These are phyloP conservation scores for Wickerhamiella sorbophila DNA, from an alignment of 805 yeast genomes.

Conservation along the genomic window DNA sequence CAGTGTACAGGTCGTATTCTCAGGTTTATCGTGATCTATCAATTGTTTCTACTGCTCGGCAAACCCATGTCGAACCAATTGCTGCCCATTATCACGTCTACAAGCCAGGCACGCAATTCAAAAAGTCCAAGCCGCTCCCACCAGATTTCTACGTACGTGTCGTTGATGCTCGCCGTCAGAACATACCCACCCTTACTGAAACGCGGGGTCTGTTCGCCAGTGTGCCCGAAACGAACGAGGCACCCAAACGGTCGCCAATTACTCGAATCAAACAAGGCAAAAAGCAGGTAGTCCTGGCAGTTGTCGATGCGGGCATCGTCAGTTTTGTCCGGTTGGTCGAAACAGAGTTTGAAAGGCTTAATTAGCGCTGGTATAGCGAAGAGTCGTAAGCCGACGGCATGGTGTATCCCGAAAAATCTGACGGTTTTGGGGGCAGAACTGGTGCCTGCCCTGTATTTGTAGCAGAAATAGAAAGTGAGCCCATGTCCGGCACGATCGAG, in stretches of 20 bases:
- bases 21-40: slow-evolving; percentile 13
- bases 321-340: slow-evolving; percentile 37
- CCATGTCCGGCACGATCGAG: slow-evolving; percentile 19
- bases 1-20: slow-evolving; percentile 10
- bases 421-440: slow-evolving; percentile 7
- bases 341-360: slow-evolving; percentile 9
- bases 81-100: slow-evolving; percentile 50
- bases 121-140: slow-evolving; percentile 45
- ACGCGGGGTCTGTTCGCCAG: slow-evolving; percentile 24
- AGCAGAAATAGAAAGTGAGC: slow-evolving; percentile 1
- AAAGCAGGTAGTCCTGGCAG: slow-evolving; percentile 45
- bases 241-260: slow-evolving; percentile 24
- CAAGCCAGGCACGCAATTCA: slow-evolving; percentile 62
- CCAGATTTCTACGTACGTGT: slow-evolving; percentile 69
- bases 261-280: slow-evolving; percentile 38
- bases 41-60: slow-evolving; percentile 2
- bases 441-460: slow-evolving; percentile 13
- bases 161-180: slow-evolving; percentile 28
- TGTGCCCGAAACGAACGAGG: slow-evolving; percentile 12
- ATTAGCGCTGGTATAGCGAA: slow-evolving; percentile 10
- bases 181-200: slow-evolving; percentile 24
- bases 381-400: slow-evolving; percentile 17
- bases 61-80: not conserved
- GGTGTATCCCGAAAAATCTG: slow-evolving; percentile 13
- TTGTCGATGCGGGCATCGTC: slow-evolving; percentile 61